Percentiles rank a stretch among this genome's conserved stretches.
phyloP scores from a whole-genome alignment of 305 asterid genomes.

The Fraxinus albicans region DNA sequence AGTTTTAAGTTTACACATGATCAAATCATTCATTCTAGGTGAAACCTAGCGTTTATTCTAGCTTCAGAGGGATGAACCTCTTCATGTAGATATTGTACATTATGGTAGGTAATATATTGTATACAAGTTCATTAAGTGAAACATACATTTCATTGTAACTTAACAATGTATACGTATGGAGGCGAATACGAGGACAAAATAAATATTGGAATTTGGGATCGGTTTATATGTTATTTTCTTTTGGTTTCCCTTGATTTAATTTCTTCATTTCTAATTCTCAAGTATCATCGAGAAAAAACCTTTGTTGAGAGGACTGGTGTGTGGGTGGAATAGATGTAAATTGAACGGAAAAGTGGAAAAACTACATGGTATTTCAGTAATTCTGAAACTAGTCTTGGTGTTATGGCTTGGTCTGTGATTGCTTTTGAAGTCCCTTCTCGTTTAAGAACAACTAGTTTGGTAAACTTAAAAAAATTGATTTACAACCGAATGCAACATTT shows the following conservation, averaged over 20 bases:
- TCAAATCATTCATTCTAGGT: conserved; percentile 12
- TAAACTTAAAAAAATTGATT: no score
- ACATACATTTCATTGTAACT: not conserved
- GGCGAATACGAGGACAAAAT: not conserved
- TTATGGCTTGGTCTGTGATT: no score
- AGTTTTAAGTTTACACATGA: conserved; percentile 13
- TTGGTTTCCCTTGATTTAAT: not conserved
- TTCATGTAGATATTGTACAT: conserved; percentile 21
- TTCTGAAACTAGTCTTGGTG: not conserved
- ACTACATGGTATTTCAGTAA: not conserved
- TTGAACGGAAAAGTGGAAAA: not conserved
- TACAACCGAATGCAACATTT: no score
- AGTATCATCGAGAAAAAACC: not conserved
- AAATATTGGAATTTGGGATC: not conserved
- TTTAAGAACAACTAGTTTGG: no score
- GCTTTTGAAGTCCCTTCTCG: no score
- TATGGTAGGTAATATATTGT: not conserved
- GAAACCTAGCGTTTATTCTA: not conserved
- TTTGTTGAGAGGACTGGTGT: not conserved
- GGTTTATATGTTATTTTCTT: not conserved
- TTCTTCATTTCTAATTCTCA: not conserved
- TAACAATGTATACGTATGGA: not conserved
- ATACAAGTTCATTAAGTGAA: not conserved
- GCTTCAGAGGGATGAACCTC: not conserved
- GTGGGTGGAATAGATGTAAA: not conserved